Percentiles rank a stretch among this genome's conserved stretches.
Conservation (phyloP, 1,139 yeast species). For the Fermentozyma sake region DNA sequence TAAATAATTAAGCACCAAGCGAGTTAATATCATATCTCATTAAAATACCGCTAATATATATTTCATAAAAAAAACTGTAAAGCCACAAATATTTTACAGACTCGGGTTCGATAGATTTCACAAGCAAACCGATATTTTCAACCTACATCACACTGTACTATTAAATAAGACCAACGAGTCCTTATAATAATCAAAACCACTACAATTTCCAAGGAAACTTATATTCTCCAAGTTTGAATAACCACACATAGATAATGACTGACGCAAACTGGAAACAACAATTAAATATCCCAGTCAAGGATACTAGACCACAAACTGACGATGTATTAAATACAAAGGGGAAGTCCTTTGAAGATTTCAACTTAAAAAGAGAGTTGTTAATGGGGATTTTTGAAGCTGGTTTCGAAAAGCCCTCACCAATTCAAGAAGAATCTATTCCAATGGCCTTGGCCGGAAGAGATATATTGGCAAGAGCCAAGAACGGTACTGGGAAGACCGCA, state of each 20-base stretch:
- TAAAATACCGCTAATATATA: too few relatives aligned
- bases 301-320: constrained; percentile 91
- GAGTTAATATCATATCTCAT: too few relatives aligned
- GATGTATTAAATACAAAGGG: constrained; percentile 94
- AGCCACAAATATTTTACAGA: too few relatives aligned
- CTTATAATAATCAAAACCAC: too few relatives aligned
- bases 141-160: too few relatives aligned
- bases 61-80: too few relatives aligned
- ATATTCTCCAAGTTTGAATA: too few relatives aligned
- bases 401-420: constrained; percentile 96
- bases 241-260: constrained; percentile 17
- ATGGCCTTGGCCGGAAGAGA: constrained; percentile 95
- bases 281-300: constrained; percentile 76
- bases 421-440: constrained; percentile 96
- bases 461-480: constrained; percentile 95
- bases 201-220: too few relatives aligned
- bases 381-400: constrained; percentile 99
- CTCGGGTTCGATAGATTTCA: too few relatives aligned
- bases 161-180: too few relatives aligned
- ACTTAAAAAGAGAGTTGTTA: constrained; percentile 82
- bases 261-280: constrained; percentile 62
- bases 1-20: too few relatives aligned
- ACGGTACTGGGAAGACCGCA: constrained; percentile 98
- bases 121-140: too few relatives aligned
- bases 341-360: constrained; percentile 86